These are phyloP conservation scores for Coemansia guatemalensis DNA, from an alignment of 192 early-diverging fungal genomes.

Conservation along the genomic window DNA sequence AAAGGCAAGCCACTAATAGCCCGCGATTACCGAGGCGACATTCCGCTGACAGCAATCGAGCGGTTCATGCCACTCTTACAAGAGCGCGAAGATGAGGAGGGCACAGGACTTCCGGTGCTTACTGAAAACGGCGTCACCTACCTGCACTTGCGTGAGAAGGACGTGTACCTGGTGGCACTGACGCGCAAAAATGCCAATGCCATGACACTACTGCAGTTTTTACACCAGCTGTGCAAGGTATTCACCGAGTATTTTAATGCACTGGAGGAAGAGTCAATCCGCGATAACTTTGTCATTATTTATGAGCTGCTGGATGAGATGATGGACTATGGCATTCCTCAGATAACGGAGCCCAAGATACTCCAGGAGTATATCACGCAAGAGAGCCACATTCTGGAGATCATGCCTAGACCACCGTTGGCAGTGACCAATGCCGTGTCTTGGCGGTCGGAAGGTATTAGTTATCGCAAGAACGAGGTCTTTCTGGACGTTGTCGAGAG, in stretches of 20 bases:
- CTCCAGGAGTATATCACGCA: conserved; percentile 95
- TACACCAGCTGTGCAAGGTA: conserved; percentile 91
- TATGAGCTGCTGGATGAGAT: conserved; percentile 90
- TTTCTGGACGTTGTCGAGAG: conserved; percentile 76
- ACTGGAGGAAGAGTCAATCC: conserved; percentile 85
- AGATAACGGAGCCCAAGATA: conserved; percentile 87
- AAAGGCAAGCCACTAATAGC: conserved; percentile 99
- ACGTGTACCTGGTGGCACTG: conserved; percentile 92
- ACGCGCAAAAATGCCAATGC: conserved; percentile 98
- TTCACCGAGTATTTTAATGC: conserved; percentile 93
- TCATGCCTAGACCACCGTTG: conserved; percentile 86
- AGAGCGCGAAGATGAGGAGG: conserved; percentile 91
- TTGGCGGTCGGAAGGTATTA: conserved; percentile 69
- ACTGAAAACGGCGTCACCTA: conserved; percentile 96
- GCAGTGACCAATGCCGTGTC: conserved; percentile 73
- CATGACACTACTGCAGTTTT: conserved; percentile 89
- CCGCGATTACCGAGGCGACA: conserved; percentile 96
- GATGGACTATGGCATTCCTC: conserved; percentile 91
- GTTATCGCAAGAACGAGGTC: conserved; percentile 74
- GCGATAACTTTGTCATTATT: conserved; percentile 90
- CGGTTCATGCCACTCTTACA: conserved; percentile 97
- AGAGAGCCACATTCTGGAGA: conserved; percentile 93
- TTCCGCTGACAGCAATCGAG: conserved; percentile 93
- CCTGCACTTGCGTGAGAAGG: conserved; percentile 93
- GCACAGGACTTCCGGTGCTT: conserved; percentile 84